phyloP scores from a whole-genome alignment of 2,329 filamentous ascomycete genomes.

The Aspergillus puulaauensis region DNA sequence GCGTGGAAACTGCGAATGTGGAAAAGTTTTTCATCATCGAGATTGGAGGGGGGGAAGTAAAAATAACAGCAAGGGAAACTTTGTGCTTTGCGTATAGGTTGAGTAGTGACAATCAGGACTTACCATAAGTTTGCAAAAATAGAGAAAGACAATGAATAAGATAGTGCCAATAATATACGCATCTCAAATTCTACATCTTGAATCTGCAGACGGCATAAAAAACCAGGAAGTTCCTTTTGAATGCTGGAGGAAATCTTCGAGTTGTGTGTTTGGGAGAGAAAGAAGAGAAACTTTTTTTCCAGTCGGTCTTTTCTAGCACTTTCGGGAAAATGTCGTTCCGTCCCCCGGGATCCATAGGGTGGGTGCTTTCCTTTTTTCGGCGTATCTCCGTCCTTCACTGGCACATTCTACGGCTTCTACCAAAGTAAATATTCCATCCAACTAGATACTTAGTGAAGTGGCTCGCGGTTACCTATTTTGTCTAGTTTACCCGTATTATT shows the following conservation, averaged over 20 bases:
- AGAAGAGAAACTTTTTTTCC: slow-evolving; percentile 6
- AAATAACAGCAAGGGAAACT: background rate
- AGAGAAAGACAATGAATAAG: background rate
- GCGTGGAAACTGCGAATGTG: slow-evolving; percentile 46
- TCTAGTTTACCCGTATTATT: background rate
- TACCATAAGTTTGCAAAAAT: background rate
- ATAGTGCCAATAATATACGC: background rate
- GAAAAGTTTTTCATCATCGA: slow-evolving; percentile 43
- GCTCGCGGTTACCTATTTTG: background rate
- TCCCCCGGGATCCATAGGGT: background rate
- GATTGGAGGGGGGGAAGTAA: slow-evolving; percentile 1
- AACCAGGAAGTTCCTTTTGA: background rate
- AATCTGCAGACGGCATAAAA: background rate
- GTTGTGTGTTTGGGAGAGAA: background rate
- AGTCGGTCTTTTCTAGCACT: background rate
- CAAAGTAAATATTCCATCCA: too few relatives aligned
- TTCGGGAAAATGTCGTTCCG: slow-evolving; percentile 5
- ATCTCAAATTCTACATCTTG: background rate
- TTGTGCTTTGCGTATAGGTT: background rate
- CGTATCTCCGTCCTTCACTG: background rate
- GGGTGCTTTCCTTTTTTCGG: slow-evolving; percentile 8
- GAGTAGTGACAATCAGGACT: background rate
- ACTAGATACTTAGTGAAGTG: too few relatives aligned
- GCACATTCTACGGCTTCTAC: too few relatives aligned
- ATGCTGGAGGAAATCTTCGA: background rate